These are phyloP conservation scores for Primulina tabacum DNA, from an alignment of 257 asterid genomes.

Conservation along the genomic window DNA sequence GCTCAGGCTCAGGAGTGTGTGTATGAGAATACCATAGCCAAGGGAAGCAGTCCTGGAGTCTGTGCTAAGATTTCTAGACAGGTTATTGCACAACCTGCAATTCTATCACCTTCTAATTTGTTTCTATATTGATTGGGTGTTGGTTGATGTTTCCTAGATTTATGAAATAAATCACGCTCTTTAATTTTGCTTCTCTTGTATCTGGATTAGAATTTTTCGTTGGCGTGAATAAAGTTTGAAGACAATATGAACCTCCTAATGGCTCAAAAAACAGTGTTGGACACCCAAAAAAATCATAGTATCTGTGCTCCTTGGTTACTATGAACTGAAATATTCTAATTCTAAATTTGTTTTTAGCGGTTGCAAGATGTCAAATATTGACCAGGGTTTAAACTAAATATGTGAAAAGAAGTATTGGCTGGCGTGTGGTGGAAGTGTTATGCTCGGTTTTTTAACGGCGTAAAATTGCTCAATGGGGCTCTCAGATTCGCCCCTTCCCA, in stretches of 20 bases:
- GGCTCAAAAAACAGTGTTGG: neutral
- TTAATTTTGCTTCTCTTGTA: neutral
- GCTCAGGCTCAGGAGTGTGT: slow-evolving; percentile 99
- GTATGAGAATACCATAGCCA: slow-evolving; percentile 87
- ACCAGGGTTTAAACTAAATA: neutral
- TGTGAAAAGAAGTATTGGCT: slow-evolving; percentile 21
- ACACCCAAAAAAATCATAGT: neutral
- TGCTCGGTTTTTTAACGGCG: slow-evolving; percentile 14
- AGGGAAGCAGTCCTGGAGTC: slow-evolving; percentile 93
- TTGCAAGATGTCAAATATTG: neutral
- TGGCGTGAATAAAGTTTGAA: neutral
- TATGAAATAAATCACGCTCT: neutral
- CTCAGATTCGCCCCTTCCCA: neutral
- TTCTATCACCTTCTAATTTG: slow-evolving; percentile 9
- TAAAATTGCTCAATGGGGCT: slow-evolving; percentile 5
- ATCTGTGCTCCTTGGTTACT: neutral
- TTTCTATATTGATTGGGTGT: slow-evolving; percentile 9
- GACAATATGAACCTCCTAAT: neutral
- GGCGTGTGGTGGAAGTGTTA: slow-evolving; percentile 17
- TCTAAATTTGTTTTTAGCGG: neutral
- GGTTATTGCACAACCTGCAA: slow-evolving; percentile 40
- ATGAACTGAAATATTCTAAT: neutral
- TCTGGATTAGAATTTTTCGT: neutral
- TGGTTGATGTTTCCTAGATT: slow-evolving; percentile 13
- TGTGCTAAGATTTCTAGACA: slow-evolving; percentile 92